A percentile compares a stretch with the other conserved stretches of the same genome.
Conservation (phyloP, 1,139 yeast genomes). For the Diutina neorugosa region DNA sequence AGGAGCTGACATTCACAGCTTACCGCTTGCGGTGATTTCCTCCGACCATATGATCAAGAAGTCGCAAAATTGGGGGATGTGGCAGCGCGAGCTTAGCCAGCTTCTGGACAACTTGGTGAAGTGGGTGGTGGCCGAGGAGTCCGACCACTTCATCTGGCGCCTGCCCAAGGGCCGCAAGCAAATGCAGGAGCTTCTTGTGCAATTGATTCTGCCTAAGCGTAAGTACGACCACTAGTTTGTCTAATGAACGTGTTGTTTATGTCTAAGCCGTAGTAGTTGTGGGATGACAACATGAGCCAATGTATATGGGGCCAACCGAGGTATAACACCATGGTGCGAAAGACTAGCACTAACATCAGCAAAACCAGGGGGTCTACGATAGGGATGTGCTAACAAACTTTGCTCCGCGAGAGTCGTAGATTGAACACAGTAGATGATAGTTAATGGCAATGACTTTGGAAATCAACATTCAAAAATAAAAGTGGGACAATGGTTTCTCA, state of each 20-base stretch:
- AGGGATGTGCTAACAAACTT: no score
- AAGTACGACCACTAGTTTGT: slow-evolving; percentile 5
- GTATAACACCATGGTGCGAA: no score
- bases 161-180: slow-evolving; percentile 39
- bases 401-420: no score
- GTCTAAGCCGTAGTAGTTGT: no score
- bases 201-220: slow-evolving; percentile 24
- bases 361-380: no score
- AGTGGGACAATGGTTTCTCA: no score
- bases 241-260: not conserved
- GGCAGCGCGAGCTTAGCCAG: slow-evolving; percentile 66
- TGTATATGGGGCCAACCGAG: no score
- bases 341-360: no score
- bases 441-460: no score
- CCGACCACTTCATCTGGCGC: slow-evolving; percentile 53
- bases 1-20: slow-evolving; percentile 38
- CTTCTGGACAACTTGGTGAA: slow-evolving; percentile 39
- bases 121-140: slow-evolving; percentile 68
- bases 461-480: no score
- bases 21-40: slow-evolving; percentile 59
- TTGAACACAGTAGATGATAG: no score
- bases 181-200: slow-evolving; percentile 38
- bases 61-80: slow-evolving; percentile 65
- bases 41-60: slow-evolving; percentile 56
- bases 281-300: no score